Conservation (phyloP, 768 basidiomycete genomes). For the Chalciporus sphaerocephalus region DNA sequence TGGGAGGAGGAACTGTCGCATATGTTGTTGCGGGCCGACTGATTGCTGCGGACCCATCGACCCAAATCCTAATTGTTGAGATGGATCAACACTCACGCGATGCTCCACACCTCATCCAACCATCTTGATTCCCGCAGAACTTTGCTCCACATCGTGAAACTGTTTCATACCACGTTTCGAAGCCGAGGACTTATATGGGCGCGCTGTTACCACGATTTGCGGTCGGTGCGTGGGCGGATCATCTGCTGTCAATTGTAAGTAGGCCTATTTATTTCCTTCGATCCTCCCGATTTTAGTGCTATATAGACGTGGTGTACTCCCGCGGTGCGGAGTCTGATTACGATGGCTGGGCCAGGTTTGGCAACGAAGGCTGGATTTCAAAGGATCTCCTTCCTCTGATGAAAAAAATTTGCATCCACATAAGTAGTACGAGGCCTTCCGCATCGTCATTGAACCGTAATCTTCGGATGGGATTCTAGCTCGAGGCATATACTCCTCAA, state of each 20-base stretch:
- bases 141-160: slow-evolving; percentile 37
- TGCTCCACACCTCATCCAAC: slow-evolving; percentile 46
- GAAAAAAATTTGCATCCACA: slow-evolving; percentile 41
- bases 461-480: background rate
- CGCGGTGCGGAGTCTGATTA: slow-evolving; percentile 61
- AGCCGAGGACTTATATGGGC: slow-evolving; percentile 42
- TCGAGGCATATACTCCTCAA: slow-evolving; percentile 33
- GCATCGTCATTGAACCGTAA: background rate
- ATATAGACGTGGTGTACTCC: slow-evolving; percentile 46
- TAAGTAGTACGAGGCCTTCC: background rate
- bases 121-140: slow-evolving; percentile 47
- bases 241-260: slow-evolving; percentile 55
- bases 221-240: slow-evolving; percentile 60
- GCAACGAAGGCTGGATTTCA: slow-evolving; percentile 61
- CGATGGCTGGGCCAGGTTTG: slow-evolving; percentile 51
- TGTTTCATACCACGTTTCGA: slow-evolving; percentile 38
- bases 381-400: slow-evolving; percentile 53
- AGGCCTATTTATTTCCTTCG: background rate
- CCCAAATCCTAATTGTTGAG: slow-evolving; percentile 61
- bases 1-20: slow-evolving; percentile 55
- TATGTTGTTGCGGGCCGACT: slow-evolving; percentile 53
- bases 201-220: slow-evolving; percentile 39
- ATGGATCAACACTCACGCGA: slow-evolving; percentile 50
- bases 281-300: background rate
- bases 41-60: slow-evolving; percentile 44